Evolutionary conservation across 257 asterid species (phyloP), one percentile per base, ranked within the genome.

Genomic region (Eucommia ulmoides): DNA sequence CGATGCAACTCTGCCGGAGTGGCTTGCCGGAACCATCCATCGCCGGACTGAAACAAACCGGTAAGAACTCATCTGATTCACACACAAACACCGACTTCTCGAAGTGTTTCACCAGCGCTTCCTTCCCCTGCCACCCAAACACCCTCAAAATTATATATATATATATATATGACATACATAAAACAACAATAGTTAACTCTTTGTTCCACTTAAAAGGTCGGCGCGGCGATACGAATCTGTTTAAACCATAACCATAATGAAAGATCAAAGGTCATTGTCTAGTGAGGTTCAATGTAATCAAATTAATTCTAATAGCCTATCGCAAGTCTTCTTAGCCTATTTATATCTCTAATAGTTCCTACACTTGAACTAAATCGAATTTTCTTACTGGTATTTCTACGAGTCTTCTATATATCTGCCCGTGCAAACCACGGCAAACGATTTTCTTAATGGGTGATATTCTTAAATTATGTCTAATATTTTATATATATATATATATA

Each of bases 1-100:
- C 92, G 0, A 83, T 56, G 0, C 51, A 60, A 8, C 64, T 73
- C 59, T 55, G 12, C 49, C 56, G 22, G 0, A 77, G 71, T 1
- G 49, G 10, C 26, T 55, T 56, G 23, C 74, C 75, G n/a, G 77
- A 70, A 1, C 95, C 93, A 58, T 81, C 73, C 49, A 93, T 65
- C 0, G 95, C 50, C 0, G 93, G 86, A 29, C 20, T 38, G 58
- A 84, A 81, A 24, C 52, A 12, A 0, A 62, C 71, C 0, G 93
- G 95, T 2, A 84, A 55, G 16, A 24, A 84, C 20, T 68, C 86
- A 4, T 74, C 66, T 0, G 66, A 55, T 11, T 68, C 82, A 15
- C 93, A 84, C n/a, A 65, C 65, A 4, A 81, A 84, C 0, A 0
- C 2, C 0, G 86, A 65, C 0, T 22, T 45, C 2, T 63, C 20